Conservation (phyloP, 768 basidiomycete genomes). For the Leccinum disarticulatum region DNA sequence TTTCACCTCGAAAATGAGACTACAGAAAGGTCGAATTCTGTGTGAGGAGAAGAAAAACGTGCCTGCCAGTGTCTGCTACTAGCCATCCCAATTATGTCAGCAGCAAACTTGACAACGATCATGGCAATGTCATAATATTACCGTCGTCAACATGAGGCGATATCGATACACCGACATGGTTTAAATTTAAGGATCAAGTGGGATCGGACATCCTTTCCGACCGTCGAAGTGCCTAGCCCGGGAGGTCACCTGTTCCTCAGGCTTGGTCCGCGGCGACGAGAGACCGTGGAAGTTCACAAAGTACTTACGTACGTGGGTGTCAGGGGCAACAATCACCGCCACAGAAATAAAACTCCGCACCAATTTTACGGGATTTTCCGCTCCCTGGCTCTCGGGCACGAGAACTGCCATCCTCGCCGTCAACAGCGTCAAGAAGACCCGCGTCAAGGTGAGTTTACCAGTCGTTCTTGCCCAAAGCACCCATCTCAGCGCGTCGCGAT, state of each 20-base stretch:
- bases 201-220: neutral
- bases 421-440: constrained; percentile 33
- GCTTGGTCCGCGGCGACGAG: neutral
- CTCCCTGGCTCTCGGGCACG: neutral
- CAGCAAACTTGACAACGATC: constrained; percentile 11
- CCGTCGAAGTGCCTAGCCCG: neutral
- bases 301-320: neutral
- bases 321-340: neutral
- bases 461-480: neutral
- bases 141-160: neutral
- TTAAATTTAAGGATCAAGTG: neutral
- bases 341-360: constrained; percentile 28
- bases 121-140: no score
- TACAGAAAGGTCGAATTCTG: constrained; percentile 9
- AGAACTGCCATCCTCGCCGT: constrained; percentile 14
- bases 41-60: neutral
- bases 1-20: constrained; percentile 9
- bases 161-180: neutral
- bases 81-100: constrained; percentile 20
- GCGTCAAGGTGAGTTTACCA: constrained; percentile 32
- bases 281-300: no score
- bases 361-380: constrained; percentile 30
- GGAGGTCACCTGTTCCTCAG: neutral
- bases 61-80: neutral
- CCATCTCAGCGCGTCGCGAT: neutral